These are phyloP conservation scores for Penicillium antarcticum DNA, from an alignment of 495 filamentous ascomycete genomes.

Conservation along the genomic window DNA sequence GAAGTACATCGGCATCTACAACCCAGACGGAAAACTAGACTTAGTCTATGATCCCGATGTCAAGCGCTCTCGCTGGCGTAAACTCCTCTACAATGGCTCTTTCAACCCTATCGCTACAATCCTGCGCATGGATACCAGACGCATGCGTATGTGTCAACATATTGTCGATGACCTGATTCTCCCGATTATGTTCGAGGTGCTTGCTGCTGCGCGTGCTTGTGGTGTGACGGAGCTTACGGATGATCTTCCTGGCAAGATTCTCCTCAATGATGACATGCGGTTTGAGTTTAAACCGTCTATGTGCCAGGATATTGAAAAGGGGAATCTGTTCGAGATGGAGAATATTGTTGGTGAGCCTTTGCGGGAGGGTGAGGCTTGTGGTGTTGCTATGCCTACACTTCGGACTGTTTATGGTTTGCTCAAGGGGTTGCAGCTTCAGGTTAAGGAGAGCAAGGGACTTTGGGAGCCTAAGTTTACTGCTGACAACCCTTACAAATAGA, in stretches of 20 bases:
- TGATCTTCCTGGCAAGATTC: conserved; percentile 30
- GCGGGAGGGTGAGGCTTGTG: conserved; percentile 38
- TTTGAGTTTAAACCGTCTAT: conserved; percentile 44
- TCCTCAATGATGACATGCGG: conserved; percentile 33
- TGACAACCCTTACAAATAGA: too few species aligned
- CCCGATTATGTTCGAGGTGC: conserved; percentile 15
- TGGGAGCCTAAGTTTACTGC: neutral
- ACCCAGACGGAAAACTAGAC: conserved; percentile 23
- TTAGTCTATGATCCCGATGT: conserved; percentile 33
- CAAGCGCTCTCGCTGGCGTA: conserved; percentile 40
- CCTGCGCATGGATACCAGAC: conserved; percentile 8
- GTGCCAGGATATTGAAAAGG: conserved; percentile 42
- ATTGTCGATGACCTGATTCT: conserved; percentile 8
- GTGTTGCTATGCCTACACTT: conserved; percentile 45
- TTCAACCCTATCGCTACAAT: conserved; percentile 12
- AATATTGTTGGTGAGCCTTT: conserved; percentile 52
- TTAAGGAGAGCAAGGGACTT: conserved; percentile 31
- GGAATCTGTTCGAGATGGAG: conserved; percentile 51
- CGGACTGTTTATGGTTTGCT: conserved; percentile 38
- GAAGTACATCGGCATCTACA: conserved; percentile 40
- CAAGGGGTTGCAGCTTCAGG: conserved; percentile 40
- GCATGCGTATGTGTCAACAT: conserved; percentile 7
- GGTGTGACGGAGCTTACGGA: conserved; percentile 29
- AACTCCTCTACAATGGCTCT: conserved; percentile 21
- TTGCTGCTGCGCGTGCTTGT: conserved; percentile 7